These are phyloP conservation scores for Pestalotiopsis sp. DNA, from an alignment of 2,329 filamentous ascomycete species.

Conservation along the genomic window DNA sequence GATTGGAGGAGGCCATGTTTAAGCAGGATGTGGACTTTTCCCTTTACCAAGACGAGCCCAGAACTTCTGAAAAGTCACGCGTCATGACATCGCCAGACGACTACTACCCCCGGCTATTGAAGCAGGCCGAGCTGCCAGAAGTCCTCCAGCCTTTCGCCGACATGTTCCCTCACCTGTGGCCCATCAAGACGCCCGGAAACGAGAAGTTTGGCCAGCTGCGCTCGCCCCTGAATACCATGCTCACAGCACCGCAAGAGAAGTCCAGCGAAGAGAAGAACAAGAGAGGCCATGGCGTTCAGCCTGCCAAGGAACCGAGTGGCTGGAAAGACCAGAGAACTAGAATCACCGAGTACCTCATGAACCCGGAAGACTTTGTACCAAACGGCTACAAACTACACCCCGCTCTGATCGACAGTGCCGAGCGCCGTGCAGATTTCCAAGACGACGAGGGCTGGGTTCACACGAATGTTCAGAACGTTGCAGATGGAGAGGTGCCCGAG, in stretches of 20 bases:
- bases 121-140: slow-evolving; percentile 52
- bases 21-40: slow-evolving; percentile 58
- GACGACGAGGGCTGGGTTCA: slow-evolving; percentile 80
- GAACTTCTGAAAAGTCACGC: slow-evolving; percentile 34
- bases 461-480: slow-evolving; percentile 67
- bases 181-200: slow-evolving; percentile 84
- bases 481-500: slow-evolving; percentile 71
- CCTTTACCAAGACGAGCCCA: slow-evolving; percentile 42
- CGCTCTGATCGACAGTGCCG: slow-evolving; percentile 64
- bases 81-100: slow-evolving; percentile 56
- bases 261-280: slow-evolving; percentile 65
- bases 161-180: slow-evolving; percentile 89
- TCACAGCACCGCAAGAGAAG: slow-evolving; percentile 74
- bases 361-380: slow-evolving; percentile 73
- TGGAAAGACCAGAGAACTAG: slow-evolving; percentile 78
- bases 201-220: slow-evolving; percentile 79
- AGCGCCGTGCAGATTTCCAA: slow-evolving; percentile 55
- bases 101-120: slow-evolving; percentile 60
- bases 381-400: slow-evolving; percentile 88
- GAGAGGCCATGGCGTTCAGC: slow-evolving; percentile 56
- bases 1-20: slow-evolving; percentile 90
- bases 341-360: slow-evolving; percentile 79
- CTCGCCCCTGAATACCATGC: slow-evolving; percentile 84
- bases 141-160: slow-evolving; percentile 70
- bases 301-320: slow-evolving; percentile 63